Evolutionary conservation across 352 stramenopile genomes (phyloP).

Genomic region (Phytophthora citricola): DNA sequence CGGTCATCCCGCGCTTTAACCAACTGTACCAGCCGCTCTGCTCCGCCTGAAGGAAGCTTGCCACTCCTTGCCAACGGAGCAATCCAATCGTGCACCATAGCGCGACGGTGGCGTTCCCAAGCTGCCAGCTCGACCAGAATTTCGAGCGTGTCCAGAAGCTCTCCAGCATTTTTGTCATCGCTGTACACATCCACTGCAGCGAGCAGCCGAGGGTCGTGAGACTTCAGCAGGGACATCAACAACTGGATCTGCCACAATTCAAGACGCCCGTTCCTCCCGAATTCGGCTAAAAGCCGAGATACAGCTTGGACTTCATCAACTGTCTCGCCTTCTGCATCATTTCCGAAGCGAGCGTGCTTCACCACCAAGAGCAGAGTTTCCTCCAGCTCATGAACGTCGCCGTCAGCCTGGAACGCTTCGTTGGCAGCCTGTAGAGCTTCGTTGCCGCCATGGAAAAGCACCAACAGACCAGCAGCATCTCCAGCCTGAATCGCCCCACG

Average conservation of each 20-base stretch:
- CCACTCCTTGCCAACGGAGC: constrained; percentile 47
- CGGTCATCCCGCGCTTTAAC: constrained; percentile 62
- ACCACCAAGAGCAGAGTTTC: constrained; percentile 84
- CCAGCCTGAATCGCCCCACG: constrained; percentile 52
- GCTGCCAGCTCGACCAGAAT: constrained; percentile 70
- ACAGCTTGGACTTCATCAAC: constrained; percentile 38
- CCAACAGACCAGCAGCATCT: constrained; percentile 69
- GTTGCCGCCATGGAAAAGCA: constrained; percentile 71
- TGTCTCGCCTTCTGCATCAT: constrained; percentile 6
- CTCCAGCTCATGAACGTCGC: constrained; percentile 77
- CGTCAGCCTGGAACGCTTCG: constrained; percentile 76
- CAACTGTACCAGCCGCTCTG: constrained; percentile 51
- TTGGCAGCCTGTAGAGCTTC: constrained; percentile 75
- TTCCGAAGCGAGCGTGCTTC: constrained; percentile 78
- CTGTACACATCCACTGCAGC: constrained; percentile 66
- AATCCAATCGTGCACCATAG: constrained; percentile 65
- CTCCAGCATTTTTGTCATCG: constrained; percentile 48
- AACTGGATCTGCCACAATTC: constrained; percentile 66
- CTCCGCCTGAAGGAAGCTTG: constrained; percentile 23
- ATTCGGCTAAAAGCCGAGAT: constrained; percentile 43
- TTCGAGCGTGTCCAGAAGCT: constrained; percentile 64
- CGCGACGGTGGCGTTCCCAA: constrained; percentile 61
- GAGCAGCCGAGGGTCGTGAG: constrained; percentile 55
- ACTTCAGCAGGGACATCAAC: constrained; percentile 53
- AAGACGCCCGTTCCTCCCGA: constrained; percentile 45